Conservation (phyloP, 441 rosid species). For the Adansonia madagascariensis region DNA sequence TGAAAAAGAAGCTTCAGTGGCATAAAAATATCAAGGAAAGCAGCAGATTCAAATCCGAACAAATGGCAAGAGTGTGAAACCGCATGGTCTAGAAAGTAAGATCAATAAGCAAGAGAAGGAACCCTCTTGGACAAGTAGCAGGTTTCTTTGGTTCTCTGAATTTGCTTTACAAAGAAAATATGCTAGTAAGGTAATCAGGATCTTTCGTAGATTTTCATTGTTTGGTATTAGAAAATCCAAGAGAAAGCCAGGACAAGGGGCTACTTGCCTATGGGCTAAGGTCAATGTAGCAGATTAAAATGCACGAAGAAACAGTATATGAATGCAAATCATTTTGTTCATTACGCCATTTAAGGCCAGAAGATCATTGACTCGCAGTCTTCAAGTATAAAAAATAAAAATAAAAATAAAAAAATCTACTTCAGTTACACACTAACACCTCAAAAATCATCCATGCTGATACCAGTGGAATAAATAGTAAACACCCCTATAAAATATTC, state of each 20-base stretch:
- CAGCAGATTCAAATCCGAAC: constrained; percentile 37
- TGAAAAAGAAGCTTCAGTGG: constrained; percentile 58
- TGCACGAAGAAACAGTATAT: constrained; percentile 21
- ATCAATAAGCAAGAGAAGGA: constrained; percentile 60
- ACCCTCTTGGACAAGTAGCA: constrained; percentile 54
- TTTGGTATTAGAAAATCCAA: constrained; percentile 10
- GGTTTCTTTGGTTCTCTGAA: constrained; percentile 65
- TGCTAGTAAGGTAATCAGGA: constrained; percentile 42
- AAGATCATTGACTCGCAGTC: not conserved
- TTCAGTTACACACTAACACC: not conserved
- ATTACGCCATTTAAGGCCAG: not conserved
- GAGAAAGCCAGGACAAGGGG: not conserved
- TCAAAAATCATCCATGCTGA: not conserved
- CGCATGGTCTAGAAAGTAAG: not conserved
- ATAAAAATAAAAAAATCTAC: not conserved
- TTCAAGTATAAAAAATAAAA: not conserved
- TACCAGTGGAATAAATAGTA: not conserved
- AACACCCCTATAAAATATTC: not conserved
- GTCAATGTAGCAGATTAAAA: constrained; percentile 29
- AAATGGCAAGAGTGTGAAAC: constrained; percentile 34
- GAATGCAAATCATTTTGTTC: not conserved
- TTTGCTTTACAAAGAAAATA: constrained; percentile 64
- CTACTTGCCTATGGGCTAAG: not conserved
- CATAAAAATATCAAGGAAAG: constrained; percentile 39
- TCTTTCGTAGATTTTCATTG: constrained; percentile 10